phyloP scores from a whole-genome alignment of 192 early-diverging fungal species.

The Backusella circina region DNA sequence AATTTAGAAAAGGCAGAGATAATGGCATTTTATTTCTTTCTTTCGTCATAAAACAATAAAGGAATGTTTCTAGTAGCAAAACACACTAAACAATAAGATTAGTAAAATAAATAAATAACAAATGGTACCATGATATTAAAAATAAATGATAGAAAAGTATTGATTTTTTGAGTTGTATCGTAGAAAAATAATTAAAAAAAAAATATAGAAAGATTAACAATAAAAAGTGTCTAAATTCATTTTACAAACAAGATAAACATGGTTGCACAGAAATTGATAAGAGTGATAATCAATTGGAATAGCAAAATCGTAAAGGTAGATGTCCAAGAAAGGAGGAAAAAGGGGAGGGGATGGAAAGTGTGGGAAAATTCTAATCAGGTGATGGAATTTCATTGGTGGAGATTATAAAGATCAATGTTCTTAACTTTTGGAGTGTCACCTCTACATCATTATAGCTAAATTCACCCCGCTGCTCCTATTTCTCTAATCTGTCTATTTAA shows the following conservation, averaged over 20 bases:
- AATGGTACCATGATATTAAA: not conserved
- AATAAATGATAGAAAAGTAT: not conserved
- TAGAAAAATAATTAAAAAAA: not conserved
- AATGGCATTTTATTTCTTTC: constrained; percentile 4
- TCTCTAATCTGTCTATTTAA: constrained; percentile 6
- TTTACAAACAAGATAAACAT: constrained; percentile 5
- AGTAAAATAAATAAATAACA: not conserved
- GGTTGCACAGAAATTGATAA: not conserved
- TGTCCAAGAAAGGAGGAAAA: not conserved
- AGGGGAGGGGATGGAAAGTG: constrained; percentile 1
- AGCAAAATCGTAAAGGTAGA: not conserved
- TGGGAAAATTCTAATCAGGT: not conserved
- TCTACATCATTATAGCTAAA: not conserved
- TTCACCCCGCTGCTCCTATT: constrained; percentile 1
- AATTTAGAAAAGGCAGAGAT: not conserved
- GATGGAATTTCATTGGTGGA: not conserved
- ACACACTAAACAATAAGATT: not conserved
- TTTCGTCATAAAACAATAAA: constrained; percentile 2
- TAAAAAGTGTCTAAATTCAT: not conserved
- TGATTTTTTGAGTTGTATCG: not conserved
- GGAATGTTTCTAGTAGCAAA: not conserved
- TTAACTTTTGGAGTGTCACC: constrained; percentile 2
- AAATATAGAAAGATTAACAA: not conserved
- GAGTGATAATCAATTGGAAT: not conserved
- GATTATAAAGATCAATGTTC: constrained; percentile 5